A percentile compares a stretch with the other conserved stretches of the same genome.
Evolutionary conservation across 495 filamentous ascomycete species (phyloP).

Genomic region (Penicillium cataractarum): DNA sequence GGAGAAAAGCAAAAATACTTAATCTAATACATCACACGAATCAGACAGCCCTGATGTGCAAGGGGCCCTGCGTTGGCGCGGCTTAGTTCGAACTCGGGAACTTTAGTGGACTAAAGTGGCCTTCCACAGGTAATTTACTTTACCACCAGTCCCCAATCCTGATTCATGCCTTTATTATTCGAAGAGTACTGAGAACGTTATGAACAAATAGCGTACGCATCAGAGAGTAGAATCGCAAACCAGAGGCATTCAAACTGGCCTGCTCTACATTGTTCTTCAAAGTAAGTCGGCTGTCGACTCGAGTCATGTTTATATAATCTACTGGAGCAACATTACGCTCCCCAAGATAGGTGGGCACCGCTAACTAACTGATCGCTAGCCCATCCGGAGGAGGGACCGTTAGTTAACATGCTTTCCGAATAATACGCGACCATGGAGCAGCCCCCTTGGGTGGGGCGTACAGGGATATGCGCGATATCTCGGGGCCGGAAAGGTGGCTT

Average conservation of each 20-base stretch:
- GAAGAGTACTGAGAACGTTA: neutral
- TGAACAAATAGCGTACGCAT: neutral
- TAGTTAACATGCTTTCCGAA: too few relatives aligned
- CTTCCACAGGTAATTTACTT: neutral
- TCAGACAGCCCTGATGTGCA: conserved; percentile 1
- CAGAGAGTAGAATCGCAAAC: too few relatives aligned
- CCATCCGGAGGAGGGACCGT: neutral
- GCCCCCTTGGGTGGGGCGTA: neutral
- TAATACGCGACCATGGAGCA: neutral
- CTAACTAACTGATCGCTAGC: neutral
- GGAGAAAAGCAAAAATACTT: neutral
- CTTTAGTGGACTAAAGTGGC: neutral
- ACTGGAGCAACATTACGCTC: neutral
- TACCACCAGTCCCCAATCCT: neutral
- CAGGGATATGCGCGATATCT: neutral
- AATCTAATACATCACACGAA: conserved; percentile 1
- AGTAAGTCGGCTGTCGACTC: neutral
- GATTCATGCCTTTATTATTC: neutral
- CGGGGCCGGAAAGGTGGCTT: neutral
- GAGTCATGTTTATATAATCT: neutral
- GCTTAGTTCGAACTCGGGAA: neutral
- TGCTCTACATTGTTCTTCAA: too few relatives aligned
- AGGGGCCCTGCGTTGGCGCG: neutral
- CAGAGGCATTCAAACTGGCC: too few relatives aligned
- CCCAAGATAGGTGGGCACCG: neutral